Conservation (phyloP, 1,139 yeast genomes). For the Protomyces arabidopsidicola region DNA sequence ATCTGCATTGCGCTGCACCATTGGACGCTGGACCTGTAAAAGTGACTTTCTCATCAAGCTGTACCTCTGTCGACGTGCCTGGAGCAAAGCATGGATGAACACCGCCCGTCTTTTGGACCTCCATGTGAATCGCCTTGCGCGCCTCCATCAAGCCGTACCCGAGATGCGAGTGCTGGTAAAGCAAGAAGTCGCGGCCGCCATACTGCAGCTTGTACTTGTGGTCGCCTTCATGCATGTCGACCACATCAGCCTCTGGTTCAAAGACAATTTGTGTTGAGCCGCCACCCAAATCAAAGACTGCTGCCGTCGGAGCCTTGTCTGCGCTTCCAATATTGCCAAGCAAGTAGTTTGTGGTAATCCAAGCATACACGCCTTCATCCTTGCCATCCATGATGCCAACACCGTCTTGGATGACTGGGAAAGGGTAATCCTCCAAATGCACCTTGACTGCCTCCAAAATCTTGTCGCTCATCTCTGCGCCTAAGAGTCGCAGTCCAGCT, state of each 20-base stretch:
- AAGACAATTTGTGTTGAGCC: constrained; percentile 98
- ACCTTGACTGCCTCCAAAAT: constrained; percentile 70
- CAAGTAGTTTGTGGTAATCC: constrained; percentile 93
- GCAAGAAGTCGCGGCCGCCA: constrained; percentile 73
- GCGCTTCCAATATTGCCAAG: constrained; percentile 83
- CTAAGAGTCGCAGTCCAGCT: constrained; percentile 88
- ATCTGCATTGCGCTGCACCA: constrained; percentile 72
- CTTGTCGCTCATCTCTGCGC: constrained; percentile 62
- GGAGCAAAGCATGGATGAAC: constrained; percentile 87
- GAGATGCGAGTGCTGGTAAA: constrained; percentile 90
- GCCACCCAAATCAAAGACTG: constrained; percentile 96
- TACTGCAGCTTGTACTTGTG: constrained; percentile 75
- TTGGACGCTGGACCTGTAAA: constrained; percentile 70
- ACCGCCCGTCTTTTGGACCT: constrained; percentile 49
- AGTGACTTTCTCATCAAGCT: constrained; percentile 47
- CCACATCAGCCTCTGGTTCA: constrained; percentile 65
- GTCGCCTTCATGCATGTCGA: constrained; percentile 59
- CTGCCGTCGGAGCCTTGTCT: constrained; percentile 67
- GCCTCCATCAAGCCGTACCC: constrained; percentile 97
- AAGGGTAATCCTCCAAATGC: constrained; percentile 77
- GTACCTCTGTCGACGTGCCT: constrained; percentile 48
- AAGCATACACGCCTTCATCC: constrained; percentile 98
- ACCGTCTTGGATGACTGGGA: constrained; percentile 86
- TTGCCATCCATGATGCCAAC: constrained; percentile 90
- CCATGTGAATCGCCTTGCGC: constrained; percentile 68